Conservation (phyloP, 78 protist species). For the Tieghemostelium lacteum region DNA sequence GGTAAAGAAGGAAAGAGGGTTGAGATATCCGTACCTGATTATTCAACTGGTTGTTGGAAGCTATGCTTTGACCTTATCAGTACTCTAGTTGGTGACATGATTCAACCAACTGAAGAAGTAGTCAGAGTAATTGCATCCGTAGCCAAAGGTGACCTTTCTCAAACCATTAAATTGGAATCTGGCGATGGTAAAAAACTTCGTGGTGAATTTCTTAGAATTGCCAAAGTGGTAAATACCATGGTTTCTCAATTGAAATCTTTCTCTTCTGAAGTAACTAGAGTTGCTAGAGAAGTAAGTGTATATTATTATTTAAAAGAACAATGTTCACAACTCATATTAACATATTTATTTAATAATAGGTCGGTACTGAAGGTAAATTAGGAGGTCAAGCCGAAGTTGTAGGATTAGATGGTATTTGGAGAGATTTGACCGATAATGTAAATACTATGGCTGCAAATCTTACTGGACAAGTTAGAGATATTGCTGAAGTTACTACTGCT, state of each 20-base stretch:
- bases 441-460: slow-evolving; percentile 46
- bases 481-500: slow-evolving; percentile 38
- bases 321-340: neutral
- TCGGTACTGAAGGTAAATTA: slow-evolving; percentile 71
- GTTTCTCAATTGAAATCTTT: slow-evolving; percentile 71
- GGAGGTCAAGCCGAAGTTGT: slow-evolving; percentile 76
- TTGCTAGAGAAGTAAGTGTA: slow-evolving; percentile 44
- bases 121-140: slow-evolving; percentile 60
- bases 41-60: slow-evolving; percentile 59
- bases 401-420: slow-evolving; percentile 66
- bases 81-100: slow-evolving; percentile 69
- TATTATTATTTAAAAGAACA: neutral
- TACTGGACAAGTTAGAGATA: slow-evolving; percentile 59
- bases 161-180: slow-evolving; percentile 56
- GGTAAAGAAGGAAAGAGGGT: slow-evolving; percentile 68
- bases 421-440: slow-evolving; percentile 49
- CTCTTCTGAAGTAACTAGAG: slow-evolving; percentile 75
- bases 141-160: slow-evolving; percentile 75
- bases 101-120: slow-evolving; percentile 67
- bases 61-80: slow-evolving; percentile 49
- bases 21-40: slow-evolving; percentile 29
- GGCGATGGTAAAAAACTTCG: slow-evolving; percentile 48
- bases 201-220: slow-evolving; percentile 75
- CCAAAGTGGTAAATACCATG: slow-evolving; percentile 79
- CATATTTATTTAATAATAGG: neutral